A percentile compares a stretch with the other conserved stretches of the same genome.
These are phyloP conservation scores for Colletotrichum sp. DNA, from an alignment of 2,329 filamentous ascomycete species.

Conservation along the genomic window DNA sequence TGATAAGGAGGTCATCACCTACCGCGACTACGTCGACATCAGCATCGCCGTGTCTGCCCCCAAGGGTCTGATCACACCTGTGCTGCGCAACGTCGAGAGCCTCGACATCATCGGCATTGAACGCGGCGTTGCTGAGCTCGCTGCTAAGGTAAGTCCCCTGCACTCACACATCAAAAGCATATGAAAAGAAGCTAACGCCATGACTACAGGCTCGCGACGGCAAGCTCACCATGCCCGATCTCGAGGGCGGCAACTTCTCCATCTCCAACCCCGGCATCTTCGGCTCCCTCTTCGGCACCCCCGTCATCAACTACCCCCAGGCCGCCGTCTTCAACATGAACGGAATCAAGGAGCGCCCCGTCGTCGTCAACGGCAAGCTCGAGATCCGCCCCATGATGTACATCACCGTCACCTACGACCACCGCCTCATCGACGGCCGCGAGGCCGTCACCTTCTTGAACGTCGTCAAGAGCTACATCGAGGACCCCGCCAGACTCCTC, in stretches of 20 bases:
- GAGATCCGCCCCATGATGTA: slow-evolving; percentile 50
- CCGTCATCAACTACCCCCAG: slow-evolving; percentile 79
- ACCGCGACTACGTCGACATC: slow-evolving; percentile 73
- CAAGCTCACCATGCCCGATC: slow-evolving; percentile 79
- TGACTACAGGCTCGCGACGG: slow-evolving; percentile 64
- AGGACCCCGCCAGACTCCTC: slow-evolving; percentile 48
- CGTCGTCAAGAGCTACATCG: slow-evolving; percentile 33
- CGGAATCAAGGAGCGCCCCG: slow-evolving; percentile 57
- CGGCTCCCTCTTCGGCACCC: slow-evolving; percentile 54
- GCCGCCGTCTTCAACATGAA: slow-evolving; percentile 67
- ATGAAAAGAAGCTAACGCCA: background rate
- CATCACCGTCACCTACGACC: slow-evolving; percentile 57
- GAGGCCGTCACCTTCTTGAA: slow-evolving; percentile 64
- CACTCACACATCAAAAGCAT: no score
- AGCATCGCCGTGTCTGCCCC: slow-evolving; percentile 77
- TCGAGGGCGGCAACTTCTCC: slow-evolving; percentile 78
- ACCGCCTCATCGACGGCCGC: slow-evolving; percentile 60
- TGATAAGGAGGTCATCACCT: slow-evolving; percentile 61
- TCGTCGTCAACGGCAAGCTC: slow-evolving; percentile 60
- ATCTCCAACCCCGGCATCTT: slow-evolving; percentile 85
- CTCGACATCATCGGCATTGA: slow-evolving; percentile 35
- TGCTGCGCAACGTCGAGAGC: slow-evolving; percentile 70
- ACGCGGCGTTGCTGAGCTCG: slow-evolving; percentile 68
- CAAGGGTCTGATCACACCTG: slow-evolving; percentile 75
- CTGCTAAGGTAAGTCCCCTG: slow-evolving; percentile 60